Evolutionary conservation across 2,329 filamentous ascomycete genomes (phyloP).

Genomic region (Aspergillus tanneri): DNA sequence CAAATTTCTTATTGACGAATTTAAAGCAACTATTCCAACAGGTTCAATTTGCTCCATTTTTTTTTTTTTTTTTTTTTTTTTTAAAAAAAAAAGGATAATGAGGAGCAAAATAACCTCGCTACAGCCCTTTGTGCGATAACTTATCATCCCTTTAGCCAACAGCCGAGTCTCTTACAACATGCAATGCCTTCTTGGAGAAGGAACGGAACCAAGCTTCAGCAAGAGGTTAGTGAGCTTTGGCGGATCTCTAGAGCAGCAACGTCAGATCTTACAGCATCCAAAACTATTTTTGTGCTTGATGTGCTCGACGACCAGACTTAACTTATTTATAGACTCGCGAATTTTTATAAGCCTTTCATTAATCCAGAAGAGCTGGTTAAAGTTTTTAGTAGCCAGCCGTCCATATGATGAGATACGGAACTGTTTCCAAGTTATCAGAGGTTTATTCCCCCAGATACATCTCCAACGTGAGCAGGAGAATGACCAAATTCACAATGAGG

Average conservation of each 20-base stretch:
- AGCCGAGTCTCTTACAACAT: conserved; percentile 27
- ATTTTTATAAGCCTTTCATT: neutral
- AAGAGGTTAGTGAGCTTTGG: conserved; percentile 18
- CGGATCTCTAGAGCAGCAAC: conserved; percentile 11
- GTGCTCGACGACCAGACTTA: conserved; percentile 16
- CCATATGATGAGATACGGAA: conserved; percentile 17
- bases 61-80: no score
- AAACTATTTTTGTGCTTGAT: conserved; percentile 19
- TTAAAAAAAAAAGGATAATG: conserved; percentile 41
- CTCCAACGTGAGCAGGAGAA: conserved; percentile 17
- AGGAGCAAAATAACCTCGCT: conserved; percentile 30
- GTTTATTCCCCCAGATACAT: conserved; percentile 10
- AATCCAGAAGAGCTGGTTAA: conserved; percentile 6
- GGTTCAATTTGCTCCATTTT: no score
- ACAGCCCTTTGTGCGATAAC: conserved; percentile 38
- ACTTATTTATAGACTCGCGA: conserved; percentile 13
- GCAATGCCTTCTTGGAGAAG: conserved; percentile 17
- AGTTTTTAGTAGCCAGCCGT: conserved; percentile 22
- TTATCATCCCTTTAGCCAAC: conserved; percentile 37
- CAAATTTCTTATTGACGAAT: no score
- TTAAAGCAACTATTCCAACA: no score
- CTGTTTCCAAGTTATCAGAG: conserved; percentile 4
- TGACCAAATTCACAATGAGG: conserved; percentile 14
- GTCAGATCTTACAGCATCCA: conserved; percentile 1
- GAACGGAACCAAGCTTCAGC: conserved; percentile 19